phyloP scores from a whole-genome alignment of 805 yeast genomes.

The Jamesozyma spencerorum region DNA sequence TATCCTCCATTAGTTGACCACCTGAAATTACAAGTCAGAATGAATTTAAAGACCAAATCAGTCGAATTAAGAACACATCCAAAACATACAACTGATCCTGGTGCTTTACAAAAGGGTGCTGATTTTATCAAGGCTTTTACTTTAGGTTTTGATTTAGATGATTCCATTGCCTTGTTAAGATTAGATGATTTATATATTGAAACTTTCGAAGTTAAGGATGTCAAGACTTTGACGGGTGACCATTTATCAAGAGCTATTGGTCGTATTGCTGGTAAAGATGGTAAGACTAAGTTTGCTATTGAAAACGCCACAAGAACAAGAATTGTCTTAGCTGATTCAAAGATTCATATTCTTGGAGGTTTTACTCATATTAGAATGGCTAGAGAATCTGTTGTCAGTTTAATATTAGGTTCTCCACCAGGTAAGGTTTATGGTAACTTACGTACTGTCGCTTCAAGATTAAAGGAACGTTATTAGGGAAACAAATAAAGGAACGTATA shows the following conservation, averaged over 20 bases:
- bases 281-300: slow-evolving; percentile 95
- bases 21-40: slow-evolving; percentile 87
- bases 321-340: slow-evolving; percentile 92
- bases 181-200: slow-evolving; percentile 94
- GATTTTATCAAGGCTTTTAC: slow-evolving; percentile 94
- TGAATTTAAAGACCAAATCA: slow-evolving; percentile 80
- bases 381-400: slow-evolving; percentile 89
- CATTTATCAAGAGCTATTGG: slow-evolving; percentile 98
- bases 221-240: slow-evolving; percentile 89
- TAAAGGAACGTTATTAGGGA: slow-evolving; percentile 81
- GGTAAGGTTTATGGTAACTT: slow-evolving; percentile 96
- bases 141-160: slow-evolving; percentile 93
- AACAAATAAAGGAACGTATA: neutral
- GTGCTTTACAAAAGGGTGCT: slow-evolving; percentile 95
- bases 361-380: slow-evolving; percentile 97
- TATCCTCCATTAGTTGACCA: slow-evolving; percentile 95
- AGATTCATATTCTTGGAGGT: slow-evolving; percentile 94
- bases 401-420: slow-evolving; percentile 96
- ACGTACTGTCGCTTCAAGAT: slow-evolving; percentile 91
- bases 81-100: slow-evolving; percentile 75
- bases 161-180: slow-evolving; percentile 88
- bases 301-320: slow-evolving; percentile 98
- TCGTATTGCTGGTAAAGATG: slow-evolving; percentile 99
- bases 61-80: slow-evolving; percentile 80
- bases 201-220: slow-evolving; percentile 94